phyloP scores from a whole-genome alignment of 108 stramenopile genomes.

The Nitzschia putrida region DNA sequence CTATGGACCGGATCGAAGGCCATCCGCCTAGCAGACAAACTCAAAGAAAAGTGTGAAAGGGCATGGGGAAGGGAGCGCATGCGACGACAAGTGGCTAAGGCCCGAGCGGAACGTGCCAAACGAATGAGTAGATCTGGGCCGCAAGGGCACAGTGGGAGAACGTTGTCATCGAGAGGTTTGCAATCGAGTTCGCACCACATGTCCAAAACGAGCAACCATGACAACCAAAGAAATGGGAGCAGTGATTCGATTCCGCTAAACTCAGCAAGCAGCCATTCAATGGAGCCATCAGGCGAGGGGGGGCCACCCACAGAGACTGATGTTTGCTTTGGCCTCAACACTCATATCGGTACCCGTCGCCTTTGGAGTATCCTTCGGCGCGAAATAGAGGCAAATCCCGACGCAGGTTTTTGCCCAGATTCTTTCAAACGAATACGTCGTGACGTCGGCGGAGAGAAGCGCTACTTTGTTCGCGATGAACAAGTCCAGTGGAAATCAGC shows the following conservation, averaged over 20 bases:
- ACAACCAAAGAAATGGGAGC: too few relatives aligned
- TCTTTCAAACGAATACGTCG: conserved; percentile 9
- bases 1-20: conserved; percentile 65
- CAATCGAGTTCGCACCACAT: too few relatives aligned
- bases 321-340: conserved; percentile 24
- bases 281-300: too few relatives aligned
- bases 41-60: conserved; percentile 25
- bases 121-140: not conserved
- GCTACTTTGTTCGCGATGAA: conserved; percentile 21
- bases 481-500: conserved; percentile 17
- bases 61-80: conserved; percentile 28
- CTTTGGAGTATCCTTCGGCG: conserved; percentile 10
- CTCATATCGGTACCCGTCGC: conserved; percentile 17
- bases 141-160: too few relatives aligned
- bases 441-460: conserved; percentile 13
- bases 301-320: conserved; percentile 7
- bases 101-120: conserved; percentile 1
- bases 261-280: too few relatives aligned
- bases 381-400: not conserved
- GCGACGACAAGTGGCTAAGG: conserved; percentile 19
- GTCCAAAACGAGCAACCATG: too few relatives aligned
- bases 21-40: conserved; percentile 50
- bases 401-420: conserved; percentile 19
- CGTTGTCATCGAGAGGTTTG: too few relatives aligned
- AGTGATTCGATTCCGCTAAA: too few relatives aligned